A percentile compares a stretch with the other conserved stretches of the same genome.
These are phyloP conservation scores for Fomitopsis betulina DNA, from an alignment of 1,284 basidiomycete genomes.

Conservation along the genomic window DNA sequence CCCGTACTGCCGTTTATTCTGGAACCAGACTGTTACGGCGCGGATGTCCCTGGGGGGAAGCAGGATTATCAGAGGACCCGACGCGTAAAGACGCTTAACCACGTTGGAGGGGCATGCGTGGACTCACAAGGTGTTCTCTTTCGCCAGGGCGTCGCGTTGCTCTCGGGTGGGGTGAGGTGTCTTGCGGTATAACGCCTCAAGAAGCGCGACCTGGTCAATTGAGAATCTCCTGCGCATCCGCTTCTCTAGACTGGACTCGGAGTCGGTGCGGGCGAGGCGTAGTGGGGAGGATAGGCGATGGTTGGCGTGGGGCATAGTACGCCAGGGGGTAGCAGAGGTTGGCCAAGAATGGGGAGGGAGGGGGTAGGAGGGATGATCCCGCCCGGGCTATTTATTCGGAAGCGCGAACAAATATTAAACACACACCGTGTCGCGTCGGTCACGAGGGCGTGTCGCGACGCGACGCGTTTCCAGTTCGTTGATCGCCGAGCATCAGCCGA, in stretches of 20 bases:
- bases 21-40: conserved; percentile 79
- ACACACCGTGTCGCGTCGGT: background rate
- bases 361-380: background rate
- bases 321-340: background rate
- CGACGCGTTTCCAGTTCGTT: background rate
- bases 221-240: conserved; percentile 70
- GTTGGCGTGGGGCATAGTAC: conserved; percentile 7
- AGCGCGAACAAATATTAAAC: conserved; percentile 2
- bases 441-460: conserved; percentile 1
- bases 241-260: conserved; percentile 24
- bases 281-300: conserved; percentile 3
- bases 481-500: background rate
- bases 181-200: conserved; percentile 67
- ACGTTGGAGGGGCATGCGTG: conserved; percentile 8
- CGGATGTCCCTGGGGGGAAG: conserved; percentile 55
- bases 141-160: conserved; percentile 60
- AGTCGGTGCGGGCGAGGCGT: conserved; percentile 24
- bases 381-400: background rate
- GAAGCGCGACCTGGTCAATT: conserved; percentile 61
- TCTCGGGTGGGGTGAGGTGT: conserved; percentile 69
- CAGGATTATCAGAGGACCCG: background rate
- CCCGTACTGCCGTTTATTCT: conserved; percentile 76
- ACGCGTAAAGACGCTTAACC: background rate
- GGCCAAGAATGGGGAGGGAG: background rate
- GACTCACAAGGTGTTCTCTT: conserved; percentile 56